These are phyloP conservation scores for Colletotrichum sp. DNA, from an alignment of 2,329 filamentous ascomycete species.

Conservation along the genomic window DNA sequence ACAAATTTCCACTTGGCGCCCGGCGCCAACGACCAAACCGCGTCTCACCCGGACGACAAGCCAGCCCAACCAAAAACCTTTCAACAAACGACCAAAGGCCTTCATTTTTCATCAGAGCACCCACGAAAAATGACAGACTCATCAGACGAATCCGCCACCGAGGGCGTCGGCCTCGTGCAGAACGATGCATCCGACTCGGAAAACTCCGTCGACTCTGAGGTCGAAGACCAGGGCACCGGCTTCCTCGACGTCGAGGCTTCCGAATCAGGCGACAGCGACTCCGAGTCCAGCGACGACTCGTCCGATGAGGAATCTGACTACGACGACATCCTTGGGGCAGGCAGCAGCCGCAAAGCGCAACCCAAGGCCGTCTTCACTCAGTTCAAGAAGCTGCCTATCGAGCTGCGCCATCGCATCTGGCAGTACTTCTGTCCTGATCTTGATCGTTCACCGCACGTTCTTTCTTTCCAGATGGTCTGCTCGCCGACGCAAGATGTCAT, in stretches of 20 bases:
- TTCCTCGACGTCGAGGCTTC: constrained; percentile 18
- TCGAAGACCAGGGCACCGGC: background rate
- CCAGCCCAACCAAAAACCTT: background rate
- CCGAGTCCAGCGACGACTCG: constrained; percentile 33
- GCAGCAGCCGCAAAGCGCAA: background rate
- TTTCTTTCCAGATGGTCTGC: constrained; percentile 27
- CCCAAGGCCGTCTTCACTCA: constrained; percentile 22
- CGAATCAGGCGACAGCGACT: constrained; percentile 21
- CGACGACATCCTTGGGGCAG: background rate
- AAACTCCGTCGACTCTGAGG: background rate
- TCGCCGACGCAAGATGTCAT: background rate
- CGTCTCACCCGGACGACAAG: background rate
- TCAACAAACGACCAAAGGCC: background rate
- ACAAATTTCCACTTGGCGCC: background rate
- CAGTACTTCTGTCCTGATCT: constrained; percentile 35
- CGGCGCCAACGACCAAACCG: background rate
- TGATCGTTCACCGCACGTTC: constrained; percentile 27
- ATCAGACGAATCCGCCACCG: constrained; percentile 5
- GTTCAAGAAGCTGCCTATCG: constrained; percentile 35
- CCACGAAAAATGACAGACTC: constrained; percentile 1
- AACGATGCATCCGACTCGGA: constrained; percentile 13
- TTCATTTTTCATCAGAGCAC: background rate
- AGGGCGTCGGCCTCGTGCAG: constrained; percentile 12
- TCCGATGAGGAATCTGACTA: constrained; percentile 12
- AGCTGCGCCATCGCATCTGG: constrained; percentile 39